Conservation (phyloP, 2,329 filamentous ascomycete species). For the Microsporum canis region DNA sequence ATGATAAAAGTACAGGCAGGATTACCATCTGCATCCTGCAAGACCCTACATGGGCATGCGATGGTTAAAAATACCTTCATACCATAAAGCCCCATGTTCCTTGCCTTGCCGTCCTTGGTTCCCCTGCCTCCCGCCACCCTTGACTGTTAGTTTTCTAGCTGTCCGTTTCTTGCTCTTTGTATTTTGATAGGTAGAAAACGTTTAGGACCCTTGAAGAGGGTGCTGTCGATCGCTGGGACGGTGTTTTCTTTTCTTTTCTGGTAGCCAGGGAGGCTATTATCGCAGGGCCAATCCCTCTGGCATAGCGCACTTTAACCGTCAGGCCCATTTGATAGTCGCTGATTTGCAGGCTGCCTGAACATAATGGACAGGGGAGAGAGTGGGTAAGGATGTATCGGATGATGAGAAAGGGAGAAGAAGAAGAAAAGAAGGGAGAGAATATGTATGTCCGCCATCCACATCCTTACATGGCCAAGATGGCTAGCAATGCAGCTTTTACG, state of each 20-base stretch:
- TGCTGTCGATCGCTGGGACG: not conserved
- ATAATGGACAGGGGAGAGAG: not conserved
- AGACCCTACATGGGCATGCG: not conserved
- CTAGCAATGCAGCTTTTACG: not conserved
- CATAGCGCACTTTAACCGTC: not conserved
- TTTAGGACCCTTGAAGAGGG: not conserved
- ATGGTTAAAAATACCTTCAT: not conserved
- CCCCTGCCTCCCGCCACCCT: not conserved
- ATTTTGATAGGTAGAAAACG: not conserved
- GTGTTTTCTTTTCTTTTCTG: not conserved
- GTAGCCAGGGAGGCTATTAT: not conserved
- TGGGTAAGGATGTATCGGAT: not conserved
- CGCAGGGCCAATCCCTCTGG: not conserved
- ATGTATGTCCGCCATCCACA: not conserved
- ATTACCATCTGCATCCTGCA: not conserved
- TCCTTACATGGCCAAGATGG: not conserved
- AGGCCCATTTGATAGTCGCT: not conserved
- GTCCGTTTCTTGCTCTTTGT: not conserved
- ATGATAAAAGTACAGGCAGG: not conserved
- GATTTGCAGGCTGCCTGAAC: not conserved
- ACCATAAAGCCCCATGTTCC: not conserved
- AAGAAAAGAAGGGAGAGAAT: not conserved
- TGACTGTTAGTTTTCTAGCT: not conserved
- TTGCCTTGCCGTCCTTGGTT: not conserved
- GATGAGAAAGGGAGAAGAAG: not conserved